Percentiles rank a stretch among this genome's conserved stretches.
Conservation (phyloP, 106 monocot species). For the Chionographis japonica region DNA sequence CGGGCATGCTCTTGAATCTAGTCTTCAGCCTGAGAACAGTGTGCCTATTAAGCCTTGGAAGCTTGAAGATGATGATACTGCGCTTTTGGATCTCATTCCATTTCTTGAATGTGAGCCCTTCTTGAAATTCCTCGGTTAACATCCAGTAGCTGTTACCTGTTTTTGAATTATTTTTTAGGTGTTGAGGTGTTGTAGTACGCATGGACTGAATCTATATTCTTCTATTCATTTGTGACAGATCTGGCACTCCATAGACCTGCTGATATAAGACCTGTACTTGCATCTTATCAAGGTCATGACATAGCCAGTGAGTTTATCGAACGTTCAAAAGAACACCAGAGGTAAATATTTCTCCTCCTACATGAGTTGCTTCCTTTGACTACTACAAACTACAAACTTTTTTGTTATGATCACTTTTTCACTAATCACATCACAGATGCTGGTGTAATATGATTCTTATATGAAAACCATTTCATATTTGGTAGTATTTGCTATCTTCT, state of each 20-base stretch:
- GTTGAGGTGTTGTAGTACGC: background rate
- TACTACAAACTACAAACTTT: too few species aligned
- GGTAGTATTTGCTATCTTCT: too few species aligned
- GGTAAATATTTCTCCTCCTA: slow-evolving; percentile 23
- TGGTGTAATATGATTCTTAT: too few species aligned
- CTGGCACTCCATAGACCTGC: slow-evolving; percentile 82
- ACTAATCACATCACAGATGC: too few species aligned
- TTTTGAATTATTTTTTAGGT: background rate
- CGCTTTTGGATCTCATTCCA: slow-evolving; percentile 88
- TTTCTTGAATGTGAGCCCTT: slow-evolving; percentile 86
- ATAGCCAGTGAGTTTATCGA: slow-evolving; percentile 84
- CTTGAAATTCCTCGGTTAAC: background rate
- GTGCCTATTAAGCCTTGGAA: slow-evolving; percentile 81
- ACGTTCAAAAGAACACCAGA: slow-evolving; percentile 88
- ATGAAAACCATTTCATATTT: too few species aligned
- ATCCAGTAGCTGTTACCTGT: background rate
- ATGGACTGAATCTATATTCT: background rate
- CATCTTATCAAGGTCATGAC: slow-evolving; percentile 85
- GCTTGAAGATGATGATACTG: slow-evolving; percentile 85
- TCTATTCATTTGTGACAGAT: slow-evolving; percentile 32
- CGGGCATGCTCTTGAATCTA: slow-evolving; percentile 65
- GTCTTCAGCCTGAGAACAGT: slow-evolving; percentile 87
- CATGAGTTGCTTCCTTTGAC: too few species aligned
- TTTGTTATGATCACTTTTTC: too few species aligned
- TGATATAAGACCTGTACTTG: slow-evolving; percentile 90